phyloP scores from a whole-genome alignment of 148 eudicot genomes.

The Suaeda aralocaspica region DNA sequence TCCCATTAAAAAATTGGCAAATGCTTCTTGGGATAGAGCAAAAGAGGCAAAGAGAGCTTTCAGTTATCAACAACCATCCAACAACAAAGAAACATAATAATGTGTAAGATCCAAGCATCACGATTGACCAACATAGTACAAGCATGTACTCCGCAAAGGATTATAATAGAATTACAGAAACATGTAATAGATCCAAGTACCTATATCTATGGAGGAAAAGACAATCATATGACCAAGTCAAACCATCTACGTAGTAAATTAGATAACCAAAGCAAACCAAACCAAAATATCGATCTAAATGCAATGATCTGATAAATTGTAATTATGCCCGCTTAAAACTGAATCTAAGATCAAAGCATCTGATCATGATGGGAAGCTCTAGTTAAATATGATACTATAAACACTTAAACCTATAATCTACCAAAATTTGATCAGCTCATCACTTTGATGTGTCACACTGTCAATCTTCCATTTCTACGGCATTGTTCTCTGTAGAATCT shows the following conservation, averaged over 20 bases:
- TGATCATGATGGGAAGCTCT: constrained; percentile 7
- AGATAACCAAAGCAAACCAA: neutral
- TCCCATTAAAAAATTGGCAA: no score
- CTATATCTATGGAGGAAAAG: neutral
- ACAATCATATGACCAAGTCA: neutral
- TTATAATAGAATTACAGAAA: neutral
- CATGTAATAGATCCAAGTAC: neutral
- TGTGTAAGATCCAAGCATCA: neutral
- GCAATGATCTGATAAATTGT: constrained; percentile 3
- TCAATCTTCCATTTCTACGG: constrained; percentile 20
- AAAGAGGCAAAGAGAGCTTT: no score
- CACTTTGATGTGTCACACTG: neutral
- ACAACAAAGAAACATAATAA: neutral
- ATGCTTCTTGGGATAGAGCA: no score
- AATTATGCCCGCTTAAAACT: constrained; percentile 9
- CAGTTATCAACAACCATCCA: no score
- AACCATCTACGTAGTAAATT: neutral
- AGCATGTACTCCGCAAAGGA: neutral
- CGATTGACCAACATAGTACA: neutral
- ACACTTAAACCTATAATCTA: neutral
- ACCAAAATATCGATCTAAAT: neutral
- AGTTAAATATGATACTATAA: neutral
- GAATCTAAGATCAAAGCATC: neutral
- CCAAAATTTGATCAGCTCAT: neutral
- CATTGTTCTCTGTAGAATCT: constrained; percentile 18